A percentile compares a stretch with the other conserved stretches of the same genome.
Evolutionary conservation across 2,329 filamentous ascomycete species (phyloP).

Genomic region (Stachybotrys elegans): DNA sequence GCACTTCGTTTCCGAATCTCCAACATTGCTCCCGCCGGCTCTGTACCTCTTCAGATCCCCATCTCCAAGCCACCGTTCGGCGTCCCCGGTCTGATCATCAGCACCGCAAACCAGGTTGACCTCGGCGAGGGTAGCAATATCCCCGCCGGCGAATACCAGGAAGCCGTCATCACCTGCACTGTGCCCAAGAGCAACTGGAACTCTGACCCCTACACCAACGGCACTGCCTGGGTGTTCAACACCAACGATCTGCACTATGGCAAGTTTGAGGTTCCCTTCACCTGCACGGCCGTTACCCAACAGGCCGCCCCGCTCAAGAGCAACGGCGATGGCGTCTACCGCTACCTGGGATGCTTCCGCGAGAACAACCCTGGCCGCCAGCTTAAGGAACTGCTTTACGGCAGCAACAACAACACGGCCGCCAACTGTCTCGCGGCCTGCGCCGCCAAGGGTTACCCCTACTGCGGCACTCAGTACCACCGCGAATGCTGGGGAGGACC

Average conservation of each 20-base stretch:
- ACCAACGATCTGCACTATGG: conserved; percentile 1
- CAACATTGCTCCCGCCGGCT: conserved; percentile 2
- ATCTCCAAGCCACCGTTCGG: conserved; percentile 3
- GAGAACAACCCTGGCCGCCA: conserved; percentile 3
- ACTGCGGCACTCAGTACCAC: conserved; percentile 3
- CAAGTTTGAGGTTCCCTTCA: conserved; percentile 3
- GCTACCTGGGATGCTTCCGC: conserved; percentile 2
- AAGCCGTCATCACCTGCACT: conserved; percentile 2
- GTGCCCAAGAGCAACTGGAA: conserved; percentile 2
- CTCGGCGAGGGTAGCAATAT: conserved; percentile 2
- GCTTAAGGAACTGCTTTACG: conserved; percentile 1
- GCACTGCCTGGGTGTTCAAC: conserved; percentile 1
- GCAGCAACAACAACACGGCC: background rate
- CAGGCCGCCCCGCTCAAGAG: background rate
- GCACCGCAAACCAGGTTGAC: conserved; percentile 3
- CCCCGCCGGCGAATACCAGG: background rate
- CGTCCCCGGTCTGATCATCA: conserved; percentile 3
- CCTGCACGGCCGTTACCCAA: conserved; percentile 1
- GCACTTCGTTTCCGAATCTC: conserved; percentile 1
- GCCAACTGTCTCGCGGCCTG: conserved; percentile 1
- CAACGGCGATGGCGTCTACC: background rate
- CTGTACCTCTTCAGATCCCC: background rate
- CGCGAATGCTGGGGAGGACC: conserved; percentile 2
- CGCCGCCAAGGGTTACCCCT: background rate
- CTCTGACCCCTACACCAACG: background rate